These are phyloP conservation scores for Exophiala sideris DNA, from an alignment of 2,329 filamentous ascomycete genomes.

Conservation along the genomic window DNA sequence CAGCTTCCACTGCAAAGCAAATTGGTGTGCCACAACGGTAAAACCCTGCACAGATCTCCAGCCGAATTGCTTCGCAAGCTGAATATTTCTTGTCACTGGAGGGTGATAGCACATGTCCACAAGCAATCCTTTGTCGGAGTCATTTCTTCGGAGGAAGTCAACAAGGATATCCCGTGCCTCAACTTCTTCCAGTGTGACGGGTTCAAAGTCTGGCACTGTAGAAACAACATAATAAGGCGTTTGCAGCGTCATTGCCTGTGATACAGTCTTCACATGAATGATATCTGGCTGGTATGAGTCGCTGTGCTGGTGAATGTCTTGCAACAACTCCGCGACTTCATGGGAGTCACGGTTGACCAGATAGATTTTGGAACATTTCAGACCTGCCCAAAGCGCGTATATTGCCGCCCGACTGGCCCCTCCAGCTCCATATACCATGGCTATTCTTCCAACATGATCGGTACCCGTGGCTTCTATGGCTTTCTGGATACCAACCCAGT, in stretches of 20 bases:
- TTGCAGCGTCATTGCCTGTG: constrained; percentile 28
- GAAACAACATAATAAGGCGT: constrained; percentile 37
- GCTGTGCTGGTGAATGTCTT: background rate
- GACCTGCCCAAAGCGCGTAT: constrained; percentile 58
- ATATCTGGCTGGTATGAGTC: background rate
- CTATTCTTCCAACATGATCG: constrained; percentile 42
- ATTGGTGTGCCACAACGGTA: background rate
- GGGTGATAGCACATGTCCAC: constrained; percentile 10
- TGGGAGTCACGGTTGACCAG: constrained; percentile 29
- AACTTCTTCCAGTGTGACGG: constrained; percentile 31
- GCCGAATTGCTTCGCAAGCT: background rate
- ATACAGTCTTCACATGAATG: constrained; percentile 7
- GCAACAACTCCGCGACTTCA: constrained; percentile 1
- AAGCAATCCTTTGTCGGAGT: background rate
- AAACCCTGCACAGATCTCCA: background rate
- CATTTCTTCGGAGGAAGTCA: constrained; percentile 27
- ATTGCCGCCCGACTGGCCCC: constrained; percentile 75
- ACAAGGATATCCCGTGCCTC: constrained; percentile 28
- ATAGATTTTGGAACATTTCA: constrained; percentile 29
- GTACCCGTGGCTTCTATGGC: constrained; percentile 30
- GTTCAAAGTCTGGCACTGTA: constrained; percentile 39
- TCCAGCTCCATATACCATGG: constrained; percentile 55
- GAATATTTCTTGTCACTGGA: background rate
- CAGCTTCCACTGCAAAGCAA: background rate
- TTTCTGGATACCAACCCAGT: constrained; percentile 41